Evolutionary conservation across 345 rosid genomes (phyloP), one percentile per base, ranked within the genome.

Genomic region (Pistacia vera): DNA sequence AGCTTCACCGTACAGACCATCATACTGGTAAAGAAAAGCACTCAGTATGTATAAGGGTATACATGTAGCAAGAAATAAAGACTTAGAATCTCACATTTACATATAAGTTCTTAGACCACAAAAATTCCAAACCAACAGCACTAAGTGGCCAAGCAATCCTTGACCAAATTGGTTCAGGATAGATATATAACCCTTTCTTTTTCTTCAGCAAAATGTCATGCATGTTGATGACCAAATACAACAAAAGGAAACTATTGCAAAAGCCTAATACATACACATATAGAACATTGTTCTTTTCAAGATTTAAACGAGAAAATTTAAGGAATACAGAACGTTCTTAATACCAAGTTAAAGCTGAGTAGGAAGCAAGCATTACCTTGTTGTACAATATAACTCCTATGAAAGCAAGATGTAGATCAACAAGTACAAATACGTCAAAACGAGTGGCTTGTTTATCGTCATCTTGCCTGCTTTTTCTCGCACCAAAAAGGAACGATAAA

Each of bases 361-460:
- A 16, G 18, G 41, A 6, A 52, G 9, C 2, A 14, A 51, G 30
- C 20, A 59, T 81, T 83, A 92, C 98, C 97, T 97, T 97, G 88
- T 97, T 97, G 77, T 97, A 97, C 79, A 97, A 79, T 73, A 97
- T 97, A 70, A 97, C 99, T 65, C 92, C 97, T 1, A 95, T 8
- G 98, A 95, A 65, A 95, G 98, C 38, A 90, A 13, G 82, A 95
- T 84, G 90, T 93, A 97, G 85, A 92, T 80, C 44, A 94, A 80
- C 35, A 94, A 87, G 88, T 92, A 97, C 71, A 89, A 68, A 79
- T 97, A 97, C 20, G 99, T 97, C 72, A 97, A 71, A 9, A 97
- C 83, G 58, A 89, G 94, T 17, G 97, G 86, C 88, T 86, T 91
- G 87, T 83, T 92, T 71, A 93, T 86, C 85, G n/a, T n/a, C n/a